These are phyloP conservation scores for Eimeria praecox DNA, from an alignment of 169 alveolate genomes.

Conservation along the genomic window DNA sequence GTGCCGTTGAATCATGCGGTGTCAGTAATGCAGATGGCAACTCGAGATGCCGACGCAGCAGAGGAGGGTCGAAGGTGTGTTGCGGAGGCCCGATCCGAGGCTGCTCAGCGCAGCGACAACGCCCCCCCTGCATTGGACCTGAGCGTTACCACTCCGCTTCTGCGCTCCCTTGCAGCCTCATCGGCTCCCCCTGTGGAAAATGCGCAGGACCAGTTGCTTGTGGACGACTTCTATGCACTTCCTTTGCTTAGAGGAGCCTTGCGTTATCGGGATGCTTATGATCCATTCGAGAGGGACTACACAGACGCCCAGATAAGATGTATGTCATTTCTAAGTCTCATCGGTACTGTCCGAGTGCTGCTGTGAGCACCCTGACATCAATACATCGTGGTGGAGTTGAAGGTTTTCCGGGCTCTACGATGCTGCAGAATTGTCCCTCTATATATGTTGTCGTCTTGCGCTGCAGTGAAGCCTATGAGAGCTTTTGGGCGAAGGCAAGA, in stretches of 20 bases:
- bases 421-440: background rate
- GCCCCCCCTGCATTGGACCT: constrained; percentile 8
- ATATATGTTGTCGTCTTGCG: background rate
- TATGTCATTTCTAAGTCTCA: background rate
- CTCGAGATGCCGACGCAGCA: background rate
- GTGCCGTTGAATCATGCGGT: background rate
- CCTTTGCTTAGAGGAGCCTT: constrained; percentile 31
- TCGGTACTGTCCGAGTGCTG: background rate
- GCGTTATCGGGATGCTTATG: constrained; percentile 35
- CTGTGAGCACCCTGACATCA: background rate
- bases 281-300: constrained; percentile 44
- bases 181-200: constrained; percentile 60
- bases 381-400: no score
- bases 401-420: background rate
- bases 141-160: constrained; percentile 51
- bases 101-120: background rate
- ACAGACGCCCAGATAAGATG: constrained; percentile 64
- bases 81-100: background rate
- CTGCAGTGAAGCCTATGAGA: constrained; percentile 69
- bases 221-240: constrained; percentile 54
- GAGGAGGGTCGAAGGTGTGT: background rate
- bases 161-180: constrained; percentile 65
- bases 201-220: constrained; percentile 35
- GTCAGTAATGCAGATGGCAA: background rate
- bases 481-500: constrained; percentile 61